Percentiles rank a stretch among this genome's conserved stretches.
These are phyloP conservation scores for Myrmaecium sp. DNA, from an alignment of 2,329 filamentous ascomycete genomes.

Conservation along the genomic window DNA sequence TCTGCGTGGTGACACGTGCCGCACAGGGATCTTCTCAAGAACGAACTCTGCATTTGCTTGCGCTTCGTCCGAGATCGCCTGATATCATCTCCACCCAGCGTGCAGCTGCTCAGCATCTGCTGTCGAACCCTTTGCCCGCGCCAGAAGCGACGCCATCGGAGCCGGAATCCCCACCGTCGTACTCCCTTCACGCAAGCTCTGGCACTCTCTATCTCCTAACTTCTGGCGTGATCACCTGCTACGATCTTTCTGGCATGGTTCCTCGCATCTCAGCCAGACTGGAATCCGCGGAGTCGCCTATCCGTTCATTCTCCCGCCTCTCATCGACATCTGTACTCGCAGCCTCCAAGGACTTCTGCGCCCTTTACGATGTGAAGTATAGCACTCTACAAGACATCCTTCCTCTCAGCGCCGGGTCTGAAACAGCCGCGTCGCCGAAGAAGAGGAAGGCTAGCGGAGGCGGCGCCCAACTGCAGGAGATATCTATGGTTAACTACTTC, in stretches of 20 bases:
- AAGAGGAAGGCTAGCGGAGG: constrained; percentile 20
- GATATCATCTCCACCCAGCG: constrained; percentile 14
- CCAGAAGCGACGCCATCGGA: constrained; percentile 5
- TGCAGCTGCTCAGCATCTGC: constrained; percentile 16
- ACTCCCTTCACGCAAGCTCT: constrained; percentile 44
- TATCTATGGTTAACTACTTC: constrained; percentile 38
- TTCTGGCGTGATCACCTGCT: constrained; percentile 38
- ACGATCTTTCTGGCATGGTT: constrained; percentile 45
- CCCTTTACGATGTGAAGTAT: constrained; percentile 50
- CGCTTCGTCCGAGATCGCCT: constrained; percentile 14
- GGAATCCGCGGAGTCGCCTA: constrained; percentile 32
- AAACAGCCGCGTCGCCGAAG: constrained; percentile 13
- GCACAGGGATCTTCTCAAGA: constrained; percentile 4
- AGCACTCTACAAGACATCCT: constrained; percentile 31
- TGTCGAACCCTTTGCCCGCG: constrained; percentile 13
- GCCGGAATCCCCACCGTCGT: constrained; percentile 14
- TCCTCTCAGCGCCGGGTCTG: constrained; percentile 11
- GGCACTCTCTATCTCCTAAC: constrained; percentile 46
- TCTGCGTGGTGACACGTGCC: constrained; percentile 15
- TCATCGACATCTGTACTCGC: constrained; percentile 50
- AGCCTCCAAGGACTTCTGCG: constrained; percentile 37
- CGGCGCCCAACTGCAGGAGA: too few species aligned
- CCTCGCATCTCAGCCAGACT: constrained; percentile 40
- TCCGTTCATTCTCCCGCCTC: constrained; percentile 47
- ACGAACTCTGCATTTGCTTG: constrained; percentile 12